Base-by-base conservation (phyloP, 1,284 basidiomycete species). In the Fomitiporia mediterranea region DNA sequence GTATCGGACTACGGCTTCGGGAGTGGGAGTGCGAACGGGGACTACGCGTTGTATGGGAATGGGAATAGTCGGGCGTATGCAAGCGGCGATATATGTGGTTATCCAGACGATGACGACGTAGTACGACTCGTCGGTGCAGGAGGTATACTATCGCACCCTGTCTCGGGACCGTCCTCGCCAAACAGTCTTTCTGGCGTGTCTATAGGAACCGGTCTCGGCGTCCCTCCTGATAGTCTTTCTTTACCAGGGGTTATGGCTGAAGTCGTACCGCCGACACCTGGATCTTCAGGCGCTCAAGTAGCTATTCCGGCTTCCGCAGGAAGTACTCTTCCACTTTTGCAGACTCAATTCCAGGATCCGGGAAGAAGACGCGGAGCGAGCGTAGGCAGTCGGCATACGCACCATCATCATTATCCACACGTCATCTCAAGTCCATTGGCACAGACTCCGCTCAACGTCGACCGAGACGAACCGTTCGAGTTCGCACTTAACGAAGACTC, bases 401-500 rank as follows among this genome's bases (percentile, higher is more conserved):
- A n/a, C n/a, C 35, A 23, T 2, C 32, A 47, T 17, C 32, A 51
- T 23, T 19, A 48, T 17, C 44, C 21, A 2, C 35, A 30, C 15
- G 49, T 46, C 7, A 42, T 55, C 40, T 58, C 57, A 7, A 58
- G 57, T 42, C 57, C 57, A n/a, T 47, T 58, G 7, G 57, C 57
- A 17, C 57, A 55, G 47, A 55, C 44, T 21, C 57, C 57, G 32
- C 35, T 58, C 8, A 58, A 51, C 32, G 25, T 30, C 35, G 56
- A 53, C 28, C 25, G 27, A 2, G 50, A 47, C 13, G 37, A 17
- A 4, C 5, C 35, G 23, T 34, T 13, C 4, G 13, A 23, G 8
- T 34, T 30, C 28, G 35, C 49, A 5, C 30, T 11, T 3, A 23
- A 23, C 23, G 35, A 30, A 8, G 19, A 21, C 27, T 39, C 27